A percentile compares a stretch with the other conserved stretches of the same genome.
phyloP scores from a whole-genome alignment of 1,284 basidiomycete genomes.

The Tremellales sp. region DNA sequence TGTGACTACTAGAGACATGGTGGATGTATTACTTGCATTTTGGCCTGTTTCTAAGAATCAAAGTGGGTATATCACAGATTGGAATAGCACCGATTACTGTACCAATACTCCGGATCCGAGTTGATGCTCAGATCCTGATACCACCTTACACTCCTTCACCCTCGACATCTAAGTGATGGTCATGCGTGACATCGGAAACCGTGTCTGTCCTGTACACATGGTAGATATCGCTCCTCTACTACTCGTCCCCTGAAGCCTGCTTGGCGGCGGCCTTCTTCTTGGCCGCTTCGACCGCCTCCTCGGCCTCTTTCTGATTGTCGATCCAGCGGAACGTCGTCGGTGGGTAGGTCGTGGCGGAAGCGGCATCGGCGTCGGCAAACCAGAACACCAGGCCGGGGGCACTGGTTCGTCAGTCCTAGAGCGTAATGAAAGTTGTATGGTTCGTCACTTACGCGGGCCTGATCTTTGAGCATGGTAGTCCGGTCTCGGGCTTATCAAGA shows the following conservation, averaged over 20 bases:
- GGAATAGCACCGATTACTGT: too few species aligned
- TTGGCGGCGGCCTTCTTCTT: conserved; percentile 29
- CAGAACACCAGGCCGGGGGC: conserved; percentile 84
- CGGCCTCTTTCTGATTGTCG: conserved; percentile 47
- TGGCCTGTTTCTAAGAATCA: too few species aligned
- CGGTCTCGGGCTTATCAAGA: conserved; percentile 77
- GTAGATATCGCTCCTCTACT: too few species aligned
- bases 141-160: too few species aligned
- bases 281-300: conserved; percentile 44
- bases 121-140: too few species aligned
- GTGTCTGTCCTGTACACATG: too few species aligned
- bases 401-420: conserved; percentile 10
- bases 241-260: conserved; percentile 20
- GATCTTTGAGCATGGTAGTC: conserved; percentile 80
- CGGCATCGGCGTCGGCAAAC: conserved; percentile 80
- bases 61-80: too few species aligned
- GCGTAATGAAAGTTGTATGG: neutral
- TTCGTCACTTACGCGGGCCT: conserved; percentile 58
- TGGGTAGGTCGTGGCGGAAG: conserved; percentile 49
- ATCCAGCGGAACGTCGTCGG: conserved; percentile 49
- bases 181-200: too few species aligned
- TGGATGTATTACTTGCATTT: too few species aligned
- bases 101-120: too few species aligned
- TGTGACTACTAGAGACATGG: conserved; percentile 40
- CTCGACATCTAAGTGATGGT: too few species aligned